phyloP scores from a whole-genome alignment of 2,329 filamentous ascomycete species.

The Epichloe brachyelytri region DNA sequence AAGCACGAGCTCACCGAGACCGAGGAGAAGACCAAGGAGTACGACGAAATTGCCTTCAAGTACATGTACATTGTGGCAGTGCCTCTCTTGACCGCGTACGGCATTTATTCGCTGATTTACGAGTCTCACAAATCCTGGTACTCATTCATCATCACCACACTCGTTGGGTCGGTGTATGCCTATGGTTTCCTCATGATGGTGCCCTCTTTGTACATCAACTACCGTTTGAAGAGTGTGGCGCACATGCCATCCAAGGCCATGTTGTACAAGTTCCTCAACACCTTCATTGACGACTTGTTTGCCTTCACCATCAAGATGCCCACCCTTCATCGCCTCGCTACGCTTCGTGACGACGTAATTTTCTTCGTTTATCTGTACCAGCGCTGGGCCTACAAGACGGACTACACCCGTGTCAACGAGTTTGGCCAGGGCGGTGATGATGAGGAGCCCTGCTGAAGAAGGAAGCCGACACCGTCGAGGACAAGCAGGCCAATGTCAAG shows the following conservation, averaged over 20 bases:
- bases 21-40: conserved; percentile 96
- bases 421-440: conserved; percentile 98
- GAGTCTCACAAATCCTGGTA: conserved; percentile 98
- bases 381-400: conserved; percentile 80
- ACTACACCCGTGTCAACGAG: conserved; percentile 88
- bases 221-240: conserved; percentile 85
- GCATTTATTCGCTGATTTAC: conserved; percentile 81
- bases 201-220: conserved; percentile 95
- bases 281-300: conserved; percentile 97
- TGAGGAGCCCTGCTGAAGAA: conserved; percentile 37
- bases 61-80: conserved; percentile 92
- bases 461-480: conserved; percentile 19
- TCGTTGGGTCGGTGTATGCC: conserved; percentile 92
- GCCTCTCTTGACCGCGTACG: conserved; percentile 79
- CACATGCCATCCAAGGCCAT: conserved; percentile 96
- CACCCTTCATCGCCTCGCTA: conserved; percentile 79
- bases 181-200: conserved; percentile 99
- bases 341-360: conserved; percentile 87
- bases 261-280: conserved; percentile 98
- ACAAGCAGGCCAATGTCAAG: conserved; percentile 23
- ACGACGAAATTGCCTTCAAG: conserved; percentile 93
- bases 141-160: conserved; percentile 84
- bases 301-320: conserved; percentile 99
- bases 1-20: conserved; percentile 93
- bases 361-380: conserved; percentile 98